Base-by-base conservation (phyloP, 2,329 filamentous ascomycete genomes). In the Pseudocercospora fuligena region DNA sequence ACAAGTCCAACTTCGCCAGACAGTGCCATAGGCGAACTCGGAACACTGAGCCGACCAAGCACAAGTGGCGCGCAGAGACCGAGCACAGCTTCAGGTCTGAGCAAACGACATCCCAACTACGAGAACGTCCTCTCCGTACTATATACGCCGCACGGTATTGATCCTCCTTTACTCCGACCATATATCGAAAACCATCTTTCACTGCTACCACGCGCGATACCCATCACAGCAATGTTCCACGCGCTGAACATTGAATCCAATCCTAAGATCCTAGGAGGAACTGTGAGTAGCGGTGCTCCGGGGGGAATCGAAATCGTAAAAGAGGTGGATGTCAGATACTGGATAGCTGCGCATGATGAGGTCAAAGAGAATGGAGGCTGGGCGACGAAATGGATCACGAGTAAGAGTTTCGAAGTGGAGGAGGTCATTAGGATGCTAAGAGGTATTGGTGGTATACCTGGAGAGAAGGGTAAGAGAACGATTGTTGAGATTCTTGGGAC, bases 91-190 rank as follows among this genome's bases (percentile, higher is more conserved):
- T 16, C 29, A 9, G 33, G 19, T 8, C 25, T 57, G 29, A 23
- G 63, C 21, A 60, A 63, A 14, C 64, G 64, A 6, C 66, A 65
- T 31, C 25, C 49, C 1, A 69, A 72, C 60, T 59, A 63, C 54
- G 73, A 75, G 53, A 61, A 67, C 16, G 84, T 87, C 2, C 75
- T 90, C 21, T 90, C 87, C 0, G 78, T 90, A 49, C 79, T 91
- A 58, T 91, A 88, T 77, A 88, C 88, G 0, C 89, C 89, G 0
- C 88, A 90, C 73, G 89, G 89, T 12, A 85, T 88, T 46, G 80
- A 83, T 0, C 87, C 86, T 71, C 75, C 81, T 5, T 79, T 83
- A 23, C 79, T 92, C 9, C 78, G 82, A 31, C 79, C 85, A 6
- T 91, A 89, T 73, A 82, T 84, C 5, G 82, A 84, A 1, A 82